Conservation (phyloP, 805 yeast species). For the Pichia occidentalis region DNA sequence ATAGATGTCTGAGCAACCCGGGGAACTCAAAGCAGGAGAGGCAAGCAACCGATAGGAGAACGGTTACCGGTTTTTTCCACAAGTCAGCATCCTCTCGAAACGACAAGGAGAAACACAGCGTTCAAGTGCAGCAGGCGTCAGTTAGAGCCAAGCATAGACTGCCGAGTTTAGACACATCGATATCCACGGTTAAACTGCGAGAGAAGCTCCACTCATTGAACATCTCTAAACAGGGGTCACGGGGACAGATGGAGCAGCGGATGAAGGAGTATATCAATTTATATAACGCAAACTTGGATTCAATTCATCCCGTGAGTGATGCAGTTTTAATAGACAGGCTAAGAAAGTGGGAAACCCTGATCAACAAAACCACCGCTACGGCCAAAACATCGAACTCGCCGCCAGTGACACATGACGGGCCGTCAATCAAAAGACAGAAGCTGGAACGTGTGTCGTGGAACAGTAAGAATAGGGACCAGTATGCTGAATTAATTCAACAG, state of each 20-base stretch:
- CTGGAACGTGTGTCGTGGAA: conserved; percentile 22
- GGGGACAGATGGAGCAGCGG: conserved; percentile 58
- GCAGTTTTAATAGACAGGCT: conserved; percentile 49
- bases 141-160: conserved; percentile 30
- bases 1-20: conserved; percentile 40
- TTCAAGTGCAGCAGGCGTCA: conserved; percentile 23
- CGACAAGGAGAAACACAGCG: background rate
- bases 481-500: conserved; percentile 20
- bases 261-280: conserved; percentile 71
- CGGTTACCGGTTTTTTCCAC: conserved; percentile 1
- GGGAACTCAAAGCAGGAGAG: conserved; percentile 2
- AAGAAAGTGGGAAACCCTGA: conserved; percentile 55
- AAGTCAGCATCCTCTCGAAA: background rate
- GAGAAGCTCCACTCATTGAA: conserved; percentile 49
- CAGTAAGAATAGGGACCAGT: conserved; percentile 21
- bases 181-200: conserved; percentile 54
- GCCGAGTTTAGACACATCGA: conserved; percentile 58
- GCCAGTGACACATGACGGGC: conserved; percentile 14
- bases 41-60: too few relatives aligned
- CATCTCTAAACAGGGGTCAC: conserved; percentile 56
- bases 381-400: conserved; percentile 13
- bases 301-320: conserved; percentile 55
- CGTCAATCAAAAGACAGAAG: conserved; percentile 31
- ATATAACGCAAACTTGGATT: conserved; percentile 78
- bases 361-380: conserved; percentile 17